These are phyloP conservation scores for Pulveroboletus ravenelii DNA, from an alignment of 768 basidiomycete species.

Conservation along the genomic window DNA sequence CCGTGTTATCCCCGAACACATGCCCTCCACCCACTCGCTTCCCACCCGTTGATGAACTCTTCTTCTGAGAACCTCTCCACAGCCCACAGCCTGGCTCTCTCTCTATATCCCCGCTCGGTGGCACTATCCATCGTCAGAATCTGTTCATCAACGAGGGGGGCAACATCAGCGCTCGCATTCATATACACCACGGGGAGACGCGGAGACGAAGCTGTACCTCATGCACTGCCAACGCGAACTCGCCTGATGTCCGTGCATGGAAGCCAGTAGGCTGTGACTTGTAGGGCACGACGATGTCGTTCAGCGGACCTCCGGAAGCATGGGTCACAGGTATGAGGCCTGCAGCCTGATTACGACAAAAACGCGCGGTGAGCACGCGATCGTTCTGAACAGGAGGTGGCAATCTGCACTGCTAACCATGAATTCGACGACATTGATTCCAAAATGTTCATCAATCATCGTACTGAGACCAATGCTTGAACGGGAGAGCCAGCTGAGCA, in stretches of 20 bases:
- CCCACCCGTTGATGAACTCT: slow-evolving; percentile 77
- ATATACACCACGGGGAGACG: not conserved
- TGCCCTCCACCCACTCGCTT: slow-evolving; percentile 53
- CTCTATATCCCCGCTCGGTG: slow-evolving; percentile 59
- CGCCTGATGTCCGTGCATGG: slow-evolving; percentile 63
- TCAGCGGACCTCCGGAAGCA: slow-evolving; percentile 86
- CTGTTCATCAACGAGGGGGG: slow-evolving; percentile 7
- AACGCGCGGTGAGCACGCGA: slow-evolving; percentile 14
- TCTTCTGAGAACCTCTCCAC: slow-evolving; percentile 69
- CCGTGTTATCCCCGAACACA: slow-evolving; percentile 17
- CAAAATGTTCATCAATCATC: slow-evolving; percentile 98
- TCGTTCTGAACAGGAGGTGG: not conserved
- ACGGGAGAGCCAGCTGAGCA: slow-evolving; percentile 65
- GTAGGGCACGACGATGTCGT: slow-evolving; percentile 86
- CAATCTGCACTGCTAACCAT: slow-evolving; percentile 57
- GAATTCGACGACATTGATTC: slow-evolving; percentile 96
- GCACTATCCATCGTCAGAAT: slow-evolving; percentile 48
- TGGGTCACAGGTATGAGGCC: slow-evolving; percentile 90
- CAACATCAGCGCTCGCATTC: slow-evolving; percentile 4
- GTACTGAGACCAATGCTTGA: slow-evolving; percentile 88
- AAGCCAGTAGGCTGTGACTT: slow-evolving; percentile 74
- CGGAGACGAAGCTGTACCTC: slow-evolving; percentile 30
- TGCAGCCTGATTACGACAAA: slow-evolving; percentile 61
- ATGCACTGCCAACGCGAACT: slow-evolving; percentile 67
- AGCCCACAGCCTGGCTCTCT: slow-evolving; percentile 67